Evolutionary conservation across 2,329 filamentous ascomycete genomes (phyloP), one percentile per base, ranked within the genome.

Genomic region (Microascus cirrosus): DNA sequence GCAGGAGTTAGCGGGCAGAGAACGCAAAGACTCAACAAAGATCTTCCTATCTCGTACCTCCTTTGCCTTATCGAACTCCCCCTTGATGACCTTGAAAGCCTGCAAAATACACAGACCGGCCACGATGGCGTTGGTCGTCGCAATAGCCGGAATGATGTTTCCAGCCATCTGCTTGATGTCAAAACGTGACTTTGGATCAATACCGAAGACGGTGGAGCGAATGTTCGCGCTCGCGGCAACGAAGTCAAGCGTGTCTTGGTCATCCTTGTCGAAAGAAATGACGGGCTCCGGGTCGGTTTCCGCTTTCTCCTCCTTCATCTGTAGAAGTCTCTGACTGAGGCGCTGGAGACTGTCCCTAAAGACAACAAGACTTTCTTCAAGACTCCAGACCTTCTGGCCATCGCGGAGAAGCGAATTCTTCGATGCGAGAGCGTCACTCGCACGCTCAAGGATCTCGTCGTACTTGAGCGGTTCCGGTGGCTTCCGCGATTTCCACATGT

Each of bases 161-260:
- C 94, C 94, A 3, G 94, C 94, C 93, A 97, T 99, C 73, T 99
- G 89, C 74, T 99, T 99, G 66, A 94, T 92, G 68, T 97, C 92
- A 67, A 97, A 99, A 60, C 95, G 90, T 24, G 91, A 95, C 69
- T 90, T 93, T 4, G 78, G 74, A 57, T 93, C 88, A 59, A 99
- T 96, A 58, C 85, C 87, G 67, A 99, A 99, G n/a, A 95, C 80
- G 25, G 83, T 78, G 1, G 93, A 94, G 52, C 94, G 84, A 25
- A 99, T 82, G 66, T 99, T 99, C 34, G 93, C 90, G 63, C 87
- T 90, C 0, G 94, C 85, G 1, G 91, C 83, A 7, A 99, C 94
- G 69, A 99, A 97, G 67, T 99, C 92, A 8, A 99, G 78, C 0
- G 93, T 96, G 67, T 97, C 93, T 39, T 86, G 83, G 66, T 99